Conservation (phyloP, 2,329 filamentous ascomycete species). For the Neonectria faginata region DNA sequence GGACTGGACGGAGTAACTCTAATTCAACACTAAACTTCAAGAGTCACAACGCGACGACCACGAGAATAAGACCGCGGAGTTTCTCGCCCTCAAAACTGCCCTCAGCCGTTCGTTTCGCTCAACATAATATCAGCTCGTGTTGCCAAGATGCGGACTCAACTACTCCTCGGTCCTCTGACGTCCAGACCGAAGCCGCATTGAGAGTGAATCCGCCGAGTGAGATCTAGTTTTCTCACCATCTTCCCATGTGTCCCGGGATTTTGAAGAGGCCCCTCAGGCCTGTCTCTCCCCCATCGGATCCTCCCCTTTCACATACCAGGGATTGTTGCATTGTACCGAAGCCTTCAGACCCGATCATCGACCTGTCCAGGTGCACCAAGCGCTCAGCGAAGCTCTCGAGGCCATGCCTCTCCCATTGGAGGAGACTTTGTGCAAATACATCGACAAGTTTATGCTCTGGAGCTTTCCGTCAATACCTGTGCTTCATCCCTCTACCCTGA, state of each 20-base stretch:
- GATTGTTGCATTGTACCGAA: not conserved
- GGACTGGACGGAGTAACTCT: not conserved
- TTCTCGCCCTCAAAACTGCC: not conserved
- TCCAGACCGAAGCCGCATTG: not conserved
- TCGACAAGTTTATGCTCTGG: constrained; percentile 14
- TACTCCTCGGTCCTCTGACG: not conserved
- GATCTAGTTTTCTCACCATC: not conserved
- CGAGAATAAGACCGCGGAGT: not conserved
- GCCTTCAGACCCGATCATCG: not conserved
- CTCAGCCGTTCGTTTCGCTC: not conserved
- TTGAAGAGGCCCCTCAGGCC: not conserved
- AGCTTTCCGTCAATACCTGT: constrained; percentile 14
- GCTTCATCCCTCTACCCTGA: constrained; percentile 3
- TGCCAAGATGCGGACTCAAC: constrained; percentile 16
- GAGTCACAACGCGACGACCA: not conserved
- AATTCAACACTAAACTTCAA: not conserved
- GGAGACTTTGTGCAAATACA: constrained; percentile 1
- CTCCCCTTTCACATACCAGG: not conserved
- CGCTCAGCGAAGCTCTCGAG: constrained; percentile 8
- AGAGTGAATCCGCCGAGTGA: not conserved
- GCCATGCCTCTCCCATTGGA: not conserved
- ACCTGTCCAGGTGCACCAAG: constrained; percentile 10
- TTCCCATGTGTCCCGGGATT: not conserved
- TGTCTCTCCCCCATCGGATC: not conserved
- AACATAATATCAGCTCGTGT: not conserved